Base-by-base conservation (phyloP, 2,329 filamentous ascomycete genomes). In the Claviceps capensis region DNA sequence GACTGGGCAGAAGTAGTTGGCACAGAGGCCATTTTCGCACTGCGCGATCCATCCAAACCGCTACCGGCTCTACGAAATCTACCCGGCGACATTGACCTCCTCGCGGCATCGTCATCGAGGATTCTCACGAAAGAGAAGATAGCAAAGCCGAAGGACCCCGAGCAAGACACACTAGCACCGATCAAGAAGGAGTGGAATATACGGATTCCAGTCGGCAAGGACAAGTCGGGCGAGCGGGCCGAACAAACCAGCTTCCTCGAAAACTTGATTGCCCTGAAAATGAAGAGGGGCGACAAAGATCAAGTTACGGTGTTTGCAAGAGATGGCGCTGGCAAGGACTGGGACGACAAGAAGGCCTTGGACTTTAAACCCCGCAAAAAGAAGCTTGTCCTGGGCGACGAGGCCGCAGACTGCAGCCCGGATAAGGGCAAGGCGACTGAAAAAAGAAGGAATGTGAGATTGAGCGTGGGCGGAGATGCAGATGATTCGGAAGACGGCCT, bases 1-100 rank as follows among this genome's bases (percentile, higher is more conserved):
- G 71, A 80, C 46, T 97, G 91, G 91, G 78, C 81, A 11, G 81
- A 86, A 55, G 85, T 88, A 54, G 79, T 95, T 44, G 91, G 91
- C 38, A 95, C 89, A 0, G 88, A 94, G 58, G 71, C 90, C 57
- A 78, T 95, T 43, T 84, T 96, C 60, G 76, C 75, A 1, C 68
- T 67, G 16, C 76, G 73, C 49, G 59, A 67, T 41, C 51, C 53
- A 14, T 17, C 30, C 4, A 19, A 51, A 19, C 30, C 55, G 17
- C 64, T 73, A 2, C 72, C 74, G 3, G 63, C 65, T 17, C 62
- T 75, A 30, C 74, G 72, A 22, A 68, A 71, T 22, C 72, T 77
- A 23, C 69, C 67, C 38, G 70, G 57, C 17, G 76, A 77, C 23
- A 80, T 86, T 38, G 83, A 88, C 61, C 70, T 91, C 5, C 68